Percentiles rank a stretch among this genome's conserved stretches.
phyloP scores from a whole-genome alignment of 192 early-diverging fungal species.

The Chytriomyces sp. region DNA sequence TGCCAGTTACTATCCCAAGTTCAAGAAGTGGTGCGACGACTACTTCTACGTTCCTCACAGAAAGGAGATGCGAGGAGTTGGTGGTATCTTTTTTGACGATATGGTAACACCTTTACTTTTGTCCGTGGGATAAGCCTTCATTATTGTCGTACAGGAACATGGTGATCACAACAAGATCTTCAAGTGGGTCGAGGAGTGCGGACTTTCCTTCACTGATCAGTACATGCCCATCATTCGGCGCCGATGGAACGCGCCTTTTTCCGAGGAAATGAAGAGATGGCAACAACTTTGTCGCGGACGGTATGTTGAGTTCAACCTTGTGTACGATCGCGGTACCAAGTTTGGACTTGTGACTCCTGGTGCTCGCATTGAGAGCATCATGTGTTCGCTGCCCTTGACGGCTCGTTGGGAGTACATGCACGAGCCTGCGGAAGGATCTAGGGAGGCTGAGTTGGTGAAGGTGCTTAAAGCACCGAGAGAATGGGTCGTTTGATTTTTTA shows the following conservation, averaged over 20 bases:
- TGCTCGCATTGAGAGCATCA: conserved; percentile 91
- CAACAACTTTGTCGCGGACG: conserved; percentile 93
- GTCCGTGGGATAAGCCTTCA: conserved; percentile 27
- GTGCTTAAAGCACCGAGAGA: conserved; percentile 77
- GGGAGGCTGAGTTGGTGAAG: conserved; percentile 75
- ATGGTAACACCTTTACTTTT: conserved; percentile 37
- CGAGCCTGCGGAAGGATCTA: conserved; percentile 63
- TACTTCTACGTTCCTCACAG: conserved; percentile 92
- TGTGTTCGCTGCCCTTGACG: conserved; percentile 91
- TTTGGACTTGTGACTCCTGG: conserved; percentile 97
- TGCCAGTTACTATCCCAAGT: conserved; percentile 76
- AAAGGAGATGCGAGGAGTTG: conserved; percentile 86
- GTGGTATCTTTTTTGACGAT: conserved; percentile 99
- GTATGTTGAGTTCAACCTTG: conserved; percentile 98
- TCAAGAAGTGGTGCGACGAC: conserved; percentile 96
- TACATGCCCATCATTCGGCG: conserved; percentile 87
- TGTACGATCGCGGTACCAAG: conserved; percentile 95
- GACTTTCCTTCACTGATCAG: conserved; percentile 75
- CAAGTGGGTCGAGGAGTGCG: conserved; percentile 80
- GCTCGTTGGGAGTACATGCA: conserved; percentile 96
- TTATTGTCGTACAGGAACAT: conserved; percentile 28
- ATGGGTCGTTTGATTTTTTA: conserved; percentile 60
- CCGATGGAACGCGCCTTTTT: conserved; percentile 79
- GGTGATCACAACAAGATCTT: conserved; percentile 70
- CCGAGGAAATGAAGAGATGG: conserved; percentile 81